Evolutionary conservation across 805 yeast species (phyloP), one percentile per base, ranked within the genome.

Genomic region (Candida nonsorbophila): DNA sequence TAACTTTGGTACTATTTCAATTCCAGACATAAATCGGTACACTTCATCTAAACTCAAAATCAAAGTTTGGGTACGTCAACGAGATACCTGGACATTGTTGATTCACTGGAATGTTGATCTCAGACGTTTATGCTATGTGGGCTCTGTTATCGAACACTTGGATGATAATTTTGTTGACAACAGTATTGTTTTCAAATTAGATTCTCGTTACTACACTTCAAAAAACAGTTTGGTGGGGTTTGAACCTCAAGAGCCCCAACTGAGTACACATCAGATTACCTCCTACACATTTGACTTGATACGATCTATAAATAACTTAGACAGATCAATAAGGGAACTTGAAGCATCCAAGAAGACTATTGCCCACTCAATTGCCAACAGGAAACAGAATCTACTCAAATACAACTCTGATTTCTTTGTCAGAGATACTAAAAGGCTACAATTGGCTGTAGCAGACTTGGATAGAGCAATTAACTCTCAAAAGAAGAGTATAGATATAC

Each of bases 281-380:
- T 51, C 61, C 4, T 59, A 59, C 32, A 36, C 47, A 4, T 54
- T 54, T 32, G 63, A 58, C 29, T 26, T 45, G 6, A 46, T 58
- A n/a, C 30, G 66, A 24, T 40, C 55, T 1, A 28, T 57, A 7
- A 42, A 40, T 25, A 51, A 45, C 23, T 33, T 57, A n/a, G 29
- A 40, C 10, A 37, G 38, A 14, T 49, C 62, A 1, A 30, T 51
- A 2, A 47, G 46, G 16, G 70, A 64, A 28, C 47, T 63, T 22
- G 19, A 30, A 4, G 10, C 21, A 2, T 35, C 58, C 20, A 62
- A 60, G 32, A 20, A 17, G n/a, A 38, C 31, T 13, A 30, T 55
- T 1, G 27, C 49, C 1, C 24, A 18, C 3, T 16, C 13, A 7
- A 36, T 39, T 18, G 30, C 22, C 12, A 7, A 23, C 8, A 8